phyloP scores from a whole-genome alignment of 2,329 filamentous ascomycete species.

The Celoporthe dispersa region DNA sequence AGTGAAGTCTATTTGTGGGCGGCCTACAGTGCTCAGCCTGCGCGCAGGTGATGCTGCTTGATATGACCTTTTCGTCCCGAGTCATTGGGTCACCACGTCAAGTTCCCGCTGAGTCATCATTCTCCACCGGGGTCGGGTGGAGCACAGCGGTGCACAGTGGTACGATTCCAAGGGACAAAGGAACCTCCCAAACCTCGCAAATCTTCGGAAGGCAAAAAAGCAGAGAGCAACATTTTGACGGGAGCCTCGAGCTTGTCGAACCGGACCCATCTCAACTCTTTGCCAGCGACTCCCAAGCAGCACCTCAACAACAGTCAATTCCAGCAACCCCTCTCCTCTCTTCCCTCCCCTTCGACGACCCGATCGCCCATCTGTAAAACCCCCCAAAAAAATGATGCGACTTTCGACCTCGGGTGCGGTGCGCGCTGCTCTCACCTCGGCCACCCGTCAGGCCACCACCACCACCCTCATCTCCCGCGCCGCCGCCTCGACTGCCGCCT shows the following conservation, averaged over 20 bases:
- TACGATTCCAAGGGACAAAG: conserved; percentile 12
- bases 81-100: conserved; percentile 6
- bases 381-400: conserved; percentile 54
- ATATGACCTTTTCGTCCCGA: conserved; percentile 22
- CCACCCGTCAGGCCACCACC: conserved; percentile 43
- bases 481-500: conserved; percentile 66
- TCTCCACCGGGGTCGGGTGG: conserved; percentile 7
- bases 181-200: conserved; percentile 6
- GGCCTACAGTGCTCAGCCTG: background rate
- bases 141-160: too few species aligned
- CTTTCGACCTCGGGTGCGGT: conserved; percentile 57
- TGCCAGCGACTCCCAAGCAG: conserved; percentile 23
- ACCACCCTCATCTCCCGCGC: conserved; percentile 48
- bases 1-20: background rate
- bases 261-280: conserved; percentile 29
- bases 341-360: conserved; percentile 22
- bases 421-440: conserved; percentile 49
- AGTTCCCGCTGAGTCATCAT: conserved; percentile 11
- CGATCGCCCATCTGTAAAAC: conserved; percentile 14
- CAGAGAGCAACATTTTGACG: conserved; percentile 25
- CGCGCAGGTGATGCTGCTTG: background rate
- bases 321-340: conserved; percentile 23
- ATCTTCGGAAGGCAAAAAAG: conserved; percentile 7
- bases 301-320: conserved; percentile 12
- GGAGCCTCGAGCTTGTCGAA: conserved; percentile 24